Evolutionary conservation across 306 rosid genomes (phyloP).

Genomic region (Begonia masoniana): DNA sequence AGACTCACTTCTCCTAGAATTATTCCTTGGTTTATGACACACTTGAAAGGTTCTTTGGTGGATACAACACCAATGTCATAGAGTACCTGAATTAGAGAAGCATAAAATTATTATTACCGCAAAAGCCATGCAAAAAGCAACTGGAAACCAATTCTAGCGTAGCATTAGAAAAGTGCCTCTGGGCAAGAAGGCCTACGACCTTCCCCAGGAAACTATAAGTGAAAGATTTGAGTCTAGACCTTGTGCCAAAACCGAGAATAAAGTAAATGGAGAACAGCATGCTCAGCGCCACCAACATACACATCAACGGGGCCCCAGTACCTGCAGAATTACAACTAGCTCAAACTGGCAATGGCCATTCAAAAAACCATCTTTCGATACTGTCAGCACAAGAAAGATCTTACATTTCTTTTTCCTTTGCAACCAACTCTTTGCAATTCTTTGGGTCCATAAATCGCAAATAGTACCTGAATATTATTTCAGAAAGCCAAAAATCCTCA

Average conservation of each 20-base stretch:
- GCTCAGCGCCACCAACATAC: conserved; percentile 97
- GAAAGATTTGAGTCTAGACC: conserved; percentile 34
- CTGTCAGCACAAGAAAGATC: conserved; percentile 11
- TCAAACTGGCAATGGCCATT: neutral
- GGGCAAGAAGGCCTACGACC: too few species aligned
- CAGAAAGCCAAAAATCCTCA: neutral
- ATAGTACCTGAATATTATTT: conserved; percentile 57
- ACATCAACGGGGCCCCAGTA: conserved; percentile 98
- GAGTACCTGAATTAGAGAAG: conserved; percentile 68
- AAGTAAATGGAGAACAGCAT: conserved; percentile 95
- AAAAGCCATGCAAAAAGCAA: neutral
- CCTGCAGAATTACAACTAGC: conserved; percentile 29
- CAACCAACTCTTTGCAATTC: conserved; percentile 67
- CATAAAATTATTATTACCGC: conserved; percentile 6
- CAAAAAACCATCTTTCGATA: neutral
- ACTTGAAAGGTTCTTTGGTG: conserved; percentile 90
- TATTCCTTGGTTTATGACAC: conserved; percentile 97
- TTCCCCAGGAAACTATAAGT: too few species aligned
- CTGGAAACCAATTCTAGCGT: too few species aligned
- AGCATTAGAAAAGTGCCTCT: too few species aligned
- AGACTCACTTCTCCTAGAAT: conserved; percentile 84
- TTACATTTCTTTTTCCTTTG: conserved; percentile 61
- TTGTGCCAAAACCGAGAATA: conserved; percentile 99
- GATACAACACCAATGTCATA: conserved; percentile 85
- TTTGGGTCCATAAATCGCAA: conserved; percentile 95